These are phyloP conservation scores for Alternaria alternata DNA, from an alignment of 2,329 filamentous ascomycete species.

Conservation along the genomic window DNA sequence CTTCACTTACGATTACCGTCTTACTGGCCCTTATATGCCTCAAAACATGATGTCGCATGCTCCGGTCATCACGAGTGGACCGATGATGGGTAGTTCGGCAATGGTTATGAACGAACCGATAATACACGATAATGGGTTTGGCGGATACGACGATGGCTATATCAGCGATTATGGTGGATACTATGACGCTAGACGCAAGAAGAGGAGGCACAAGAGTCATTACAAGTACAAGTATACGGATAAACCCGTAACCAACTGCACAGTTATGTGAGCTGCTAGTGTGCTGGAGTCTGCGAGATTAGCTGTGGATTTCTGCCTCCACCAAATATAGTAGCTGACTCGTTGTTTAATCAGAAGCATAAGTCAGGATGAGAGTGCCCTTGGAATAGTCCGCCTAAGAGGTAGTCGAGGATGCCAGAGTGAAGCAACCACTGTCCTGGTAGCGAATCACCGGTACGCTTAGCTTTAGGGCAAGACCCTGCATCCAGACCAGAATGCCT, in stretches of 20 bases:
- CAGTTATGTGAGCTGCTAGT: conserved; percentile 25
- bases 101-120: conserved; percentile 11
- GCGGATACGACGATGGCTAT: conserved; percentile 11
- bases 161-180: conserved; percentile 16
- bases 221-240: conserved; percentile 32
- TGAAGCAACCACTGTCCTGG: conserved; percentile 9
- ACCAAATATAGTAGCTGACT: neutral
- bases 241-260: conserved; percentile 30
- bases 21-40: conserved; percentile 28
- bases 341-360: neutral
- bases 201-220: conserved; percentile 28
- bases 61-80: conserved; percentile 10
- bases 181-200: conserved; percentile 15
- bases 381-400: neutral
- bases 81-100: conserved; percentile 1
- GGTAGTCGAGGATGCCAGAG: neutral
- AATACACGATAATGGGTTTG: conserved; percentile 8
- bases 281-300: neutral
- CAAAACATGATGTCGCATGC: conserved; percentile 10
- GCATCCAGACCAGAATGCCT: conserved; percentile 8
- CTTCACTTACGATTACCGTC: conserved; percentile 29
- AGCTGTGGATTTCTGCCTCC: neutral
- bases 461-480: conserved; percentile 17
- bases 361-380: neutral
- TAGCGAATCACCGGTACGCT: conserved; percentile 11